Conservation (phyloP, 163 green algal genomes). For the Smithsoniella earleae region DNA sequence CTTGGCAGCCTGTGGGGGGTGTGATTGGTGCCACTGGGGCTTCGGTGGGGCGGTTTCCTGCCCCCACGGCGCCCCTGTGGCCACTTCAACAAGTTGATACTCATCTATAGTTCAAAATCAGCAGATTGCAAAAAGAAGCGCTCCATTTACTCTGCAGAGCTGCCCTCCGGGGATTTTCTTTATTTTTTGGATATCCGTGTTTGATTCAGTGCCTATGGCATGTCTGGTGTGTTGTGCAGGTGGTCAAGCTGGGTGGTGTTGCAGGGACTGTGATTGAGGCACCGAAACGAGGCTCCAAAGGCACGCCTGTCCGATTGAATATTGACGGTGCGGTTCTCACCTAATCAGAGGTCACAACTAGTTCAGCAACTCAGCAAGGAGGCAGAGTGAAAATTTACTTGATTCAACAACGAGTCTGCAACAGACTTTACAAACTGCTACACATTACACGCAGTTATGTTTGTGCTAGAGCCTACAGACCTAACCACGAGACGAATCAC, state of each 20-base stretch:
- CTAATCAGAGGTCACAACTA: neutral
- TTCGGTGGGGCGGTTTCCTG: too few species aligned
- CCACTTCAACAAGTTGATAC: too few species aligned
- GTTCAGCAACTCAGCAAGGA: neutral
- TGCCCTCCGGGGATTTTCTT: too few species aligned
- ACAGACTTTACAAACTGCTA: neutral
- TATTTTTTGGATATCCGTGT: too few species aligned
- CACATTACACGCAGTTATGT: neutral
- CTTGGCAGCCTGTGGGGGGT: neutral
- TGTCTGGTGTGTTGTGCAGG: constrained; percentile 35
- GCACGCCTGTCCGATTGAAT: neutral
- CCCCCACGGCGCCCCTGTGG: too few species aligned
- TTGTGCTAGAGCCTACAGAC: neutral
- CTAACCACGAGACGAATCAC: too few species aligned
- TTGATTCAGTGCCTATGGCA: too few species aligned
- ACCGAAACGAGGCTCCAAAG: neutral
- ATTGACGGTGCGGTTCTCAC: neutral
- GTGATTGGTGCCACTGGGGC: too few species aligned
- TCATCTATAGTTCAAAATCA: too few species aligned
- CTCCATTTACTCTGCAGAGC: too few species aligned
- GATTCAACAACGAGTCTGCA: neutral
- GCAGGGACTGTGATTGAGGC: constrained; percentile 32
- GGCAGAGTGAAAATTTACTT: neutral
- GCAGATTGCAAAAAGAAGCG: too few species aligned
- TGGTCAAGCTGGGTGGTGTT: constrained; percentile 42